Conservation (phyloP, 371 early-diverging fungal species). For the Mitosporidium daphniae region DNA sequence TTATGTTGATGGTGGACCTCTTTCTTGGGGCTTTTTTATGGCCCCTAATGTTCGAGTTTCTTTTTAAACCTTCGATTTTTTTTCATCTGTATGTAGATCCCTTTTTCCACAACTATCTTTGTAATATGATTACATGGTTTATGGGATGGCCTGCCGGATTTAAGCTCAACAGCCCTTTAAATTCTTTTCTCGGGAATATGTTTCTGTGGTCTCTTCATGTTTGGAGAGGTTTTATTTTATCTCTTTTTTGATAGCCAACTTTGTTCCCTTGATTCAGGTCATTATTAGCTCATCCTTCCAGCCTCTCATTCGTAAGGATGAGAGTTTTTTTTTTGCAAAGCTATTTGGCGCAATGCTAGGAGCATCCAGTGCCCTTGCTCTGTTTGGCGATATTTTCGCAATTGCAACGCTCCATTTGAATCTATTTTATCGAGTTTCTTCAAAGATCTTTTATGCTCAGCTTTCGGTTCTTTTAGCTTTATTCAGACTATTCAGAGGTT, state of each 20-base stretch:
- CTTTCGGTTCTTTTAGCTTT: slow-evolving; percentile 31
- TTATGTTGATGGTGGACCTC: no score
- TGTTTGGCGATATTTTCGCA: slow-evolving; percentile 34
- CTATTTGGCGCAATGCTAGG: slow-evolving; percentile 37
- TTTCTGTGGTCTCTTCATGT: slow-evolving; percentile 54
- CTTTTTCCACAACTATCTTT: no score
- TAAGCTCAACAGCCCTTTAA: slow-evolving; percentile 56
- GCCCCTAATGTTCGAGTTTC: no score
- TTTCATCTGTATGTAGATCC: no score
- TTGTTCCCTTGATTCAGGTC: slow-evolving; percentile 2
- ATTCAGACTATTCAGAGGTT: slow-evolving; percentile 56
- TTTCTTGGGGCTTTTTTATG: no score
- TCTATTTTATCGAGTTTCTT: slow-evolving; percentile 59
- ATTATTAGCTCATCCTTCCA: slow-evolving; percentile 1
- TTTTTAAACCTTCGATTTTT: no score
- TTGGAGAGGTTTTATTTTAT: slow-evolving; percentile 25
- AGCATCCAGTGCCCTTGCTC: slow-evolving; percentile 33
- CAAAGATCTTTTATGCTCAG: slow-evolving; percentile 61
- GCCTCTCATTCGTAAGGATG: slow-evolving; percentile 12
- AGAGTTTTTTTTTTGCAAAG: slow-evolving; percentile 10
- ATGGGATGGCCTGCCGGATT: slow-evolving; percentile 66
- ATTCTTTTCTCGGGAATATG: slow-evolving; percentile 48
- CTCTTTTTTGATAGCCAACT: slow-evolving; percentile 4
- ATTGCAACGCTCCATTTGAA: slow-evolving; percentile 50
- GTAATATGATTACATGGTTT: slow-evolving; percentile 60